Conservation (phyloP, 2,329 filamentous ascomycete species). For the Arthrobotrys musiformis region DNA sequence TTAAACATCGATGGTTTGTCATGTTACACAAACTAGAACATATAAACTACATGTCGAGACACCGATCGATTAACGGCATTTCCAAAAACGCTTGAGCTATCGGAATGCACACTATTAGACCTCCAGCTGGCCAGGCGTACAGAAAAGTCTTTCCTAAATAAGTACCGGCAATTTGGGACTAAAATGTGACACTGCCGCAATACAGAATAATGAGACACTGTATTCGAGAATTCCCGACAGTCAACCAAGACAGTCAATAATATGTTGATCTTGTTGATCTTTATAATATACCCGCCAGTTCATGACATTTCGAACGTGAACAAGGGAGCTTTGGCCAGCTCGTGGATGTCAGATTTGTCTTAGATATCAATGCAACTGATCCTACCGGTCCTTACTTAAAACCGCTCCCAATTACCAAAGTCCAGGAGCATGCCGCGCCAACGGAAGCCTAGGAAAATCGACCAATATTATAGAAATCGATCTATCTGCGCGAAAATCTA, state of each 20-base stretch:
- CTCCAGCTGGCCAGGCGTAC: too few relatives aligned
- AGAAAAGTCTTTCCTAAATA: too few relatives aligned
- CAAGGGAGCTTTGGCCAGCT: neutral
- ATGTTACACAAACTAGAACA: neutral
- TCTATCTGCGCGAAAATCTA: too few relatives aligned
- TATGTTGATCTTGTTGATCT: slow-evolving; percentile 37
- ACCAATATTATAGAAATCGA: too few relatives aligned
- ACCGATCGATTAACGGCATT: neutral
- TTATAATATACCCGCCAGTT: neutral
- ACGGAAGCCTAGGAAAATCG: too few relatives aligned
- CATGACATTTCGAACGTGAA: neutral
- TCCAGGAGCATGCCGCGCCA: too few relatives aligned
- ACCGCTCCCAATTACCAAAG: too few relatives aligned
- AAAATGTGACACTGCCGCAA: neutral
- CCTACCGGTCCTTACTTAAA: too few relatives aligned
- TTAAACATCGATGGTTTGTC: neutral
- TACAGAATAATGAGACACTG: neutral
- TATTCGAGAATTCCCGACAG: neutral
- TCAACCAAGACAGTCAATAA: neutral
- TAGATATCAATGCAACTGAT: too few relatives aligned
- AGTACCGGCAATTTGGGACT: neutral
- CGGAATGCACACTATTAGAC: neutral
- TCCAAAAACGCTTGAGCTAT: neutral
- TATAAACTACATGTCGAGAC: too few relatives aligned
- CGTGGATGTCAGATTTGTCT: neutral